Evolutionary conservation across 2,329 filamentous ascomycete genomes (phyloP), one percentile per base, ranked within the genome.

Genomic region (Fusarium acutatum): DNA sequence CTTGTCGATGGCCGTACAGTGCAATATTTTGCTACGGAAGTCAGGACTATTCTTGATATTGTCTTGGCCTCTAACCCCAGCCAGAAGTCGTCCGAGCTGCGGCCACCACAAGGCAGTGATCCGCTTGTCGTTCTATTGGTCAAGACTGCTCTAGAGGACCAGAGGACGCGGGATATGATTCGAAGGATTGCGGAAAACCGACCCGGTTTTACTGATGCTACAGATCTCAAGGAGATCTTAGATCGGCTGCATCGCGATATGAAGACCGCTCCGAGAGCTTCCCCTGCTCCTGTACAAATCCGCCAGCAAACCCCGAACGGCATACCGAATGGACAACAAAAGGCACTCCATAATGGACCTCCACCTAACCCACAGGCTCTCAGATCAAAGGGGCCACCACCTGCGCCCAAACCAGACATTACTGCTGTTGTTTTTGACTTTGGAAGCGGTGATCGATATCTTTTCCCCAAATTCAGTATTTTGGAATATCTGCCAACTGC

Each of bases 381-480:
- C 14, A 87, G 89, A 32, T 90, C 89, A 11, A 91, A 91, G 74
- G 89, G 88, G 0, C 89, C 88, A 3, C 85, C 87, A 5, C 86
- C 86, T 24, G 78, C 80, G 13, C 81, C 85, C 5, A 90, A 88
- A 74, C 88, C 88, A 32, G 91, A 92, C 63, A 87, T 92, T 47
- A 87, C 90, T 3, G 90, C 90, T n/a, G 85, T 93, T 20, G 88
- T 92, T 2, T 88, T 94, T 69, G 91, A 94, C 74, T 94, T 94
- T 79, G 91, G 91, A 38, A 90, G 85, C 6, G 93, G 92, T 50
- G 93, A 96, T 80, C 89, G 93, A 32, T 95, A 93, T 79, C 83
- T 94, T 53, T 95, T 96, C 72, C 94, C 94, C 5, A 93, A 91
- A 74, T 92, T 93, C 79, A 93, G 91, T 80, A 92, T 96, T 38